Percentiles rank a stretch among this genome's conserved stretches.
Conservation (phyloP, 2,329 filamentous ascomycete species). For the Penicillium thymicola region DNA sequence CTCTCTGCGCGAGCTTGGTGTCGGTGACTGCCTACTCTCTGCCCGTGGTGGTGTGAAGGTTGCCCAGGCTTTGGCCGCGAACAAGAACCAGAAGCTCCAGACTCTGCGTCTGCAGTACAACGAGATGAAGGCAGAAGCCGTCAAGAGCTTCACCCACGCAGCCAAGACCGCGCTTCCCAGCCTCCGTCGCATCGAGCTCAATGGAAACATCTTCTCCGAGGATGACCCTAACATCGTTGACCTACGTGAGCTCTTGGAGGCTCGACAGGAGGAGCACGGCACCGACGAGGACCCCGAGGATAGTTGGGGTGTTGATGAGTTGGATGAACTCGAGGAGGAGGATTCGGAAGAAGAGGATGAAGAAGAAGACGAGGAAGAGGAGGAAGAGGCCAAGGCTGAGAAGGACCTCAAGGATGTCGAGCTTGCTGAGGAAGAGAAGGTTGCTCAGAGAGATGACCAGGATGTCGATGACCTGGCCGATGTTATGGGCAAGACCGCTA, state of each 20-base stretch:
- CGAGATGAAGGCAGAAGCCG: slow-evolving; percentile 75
- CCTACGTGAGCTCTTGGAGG: slow-evolving; percentile 69
- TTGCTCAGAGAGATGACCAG: slow-evolving; percentile 70
- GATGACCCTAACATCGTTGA: slow-evolving; percentile 70
- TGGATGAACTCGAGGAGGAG: slow-evolving; percentile 79
- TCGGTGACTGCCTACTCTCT: slow-evolving; percentile 83
- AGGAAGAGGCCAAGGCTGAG: slow-evolving; percentile 54
- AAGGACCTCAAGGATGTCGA: slow-evolving; percentile 67
- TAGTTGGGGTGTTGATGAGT: slow-evolving; percentile 78
- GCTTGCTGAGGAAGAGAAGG: slow-evolving; percentile 56
- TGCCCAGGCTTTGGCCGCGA: slow-evolving; percentile 67
- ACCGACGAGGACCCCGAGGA: slow-evolving; percentile 67
- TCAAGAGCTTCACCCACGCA: slow-evolving; percentile 69
- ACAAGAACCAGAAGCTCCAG: slow-evolving; percentile 75
- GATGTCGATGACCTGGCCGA: slow-evolving; percentile 79
- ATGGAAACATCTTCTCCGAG: slow-evolving; percentile 92
- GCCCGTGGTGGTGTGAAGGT: slow-evolving; percentile 73
- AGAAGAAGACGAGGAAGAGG: slow-evolving; percentile 67
- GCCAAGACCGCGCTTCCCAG: slow-evolving; percentile 67
- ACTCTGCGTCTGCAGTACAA: slow-evolving; percentile 86
- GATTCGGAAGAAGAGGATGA: slow-evolving; percentile 67
- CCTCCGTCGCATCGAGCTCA: slow-evolving; percentile 83
- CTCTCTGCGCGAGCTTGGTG: slow-evolving; percentile 73
- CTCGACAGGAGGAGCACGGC: slow-evolving; percentile 68
- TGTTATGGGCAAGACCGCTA: slow-evolving; percentile 66